Evolutionary conservation across 2,329 filamentous ascomycete genomes (phyloP).

Genomic region (Aspergillus vadensis): DNA sequence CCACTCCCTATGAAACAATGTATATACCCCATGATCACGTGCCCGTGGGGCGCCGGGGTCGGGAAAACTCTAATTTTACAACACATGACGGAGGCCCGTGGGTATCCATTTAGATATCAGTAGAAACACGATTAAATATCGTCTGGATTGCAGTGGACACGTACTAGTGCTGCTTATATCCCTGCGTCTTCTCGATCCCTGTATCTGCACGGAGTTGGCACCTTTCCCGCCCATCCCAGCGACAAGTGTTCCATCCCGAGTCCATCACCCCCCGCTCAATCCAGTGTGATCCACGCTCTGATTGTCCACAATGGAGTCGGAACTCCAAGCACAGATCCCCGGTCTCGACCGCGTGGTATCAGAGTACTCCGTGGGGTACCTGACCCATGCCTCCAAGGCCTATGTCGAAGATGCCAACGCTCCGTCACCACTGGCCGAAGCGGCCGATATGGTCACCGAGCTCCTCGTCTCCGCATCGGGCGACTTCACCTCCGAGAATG

Average conservation of each 20-base stretch:
- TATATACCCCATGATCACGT: too few species aligned
- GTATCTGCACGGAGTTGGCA: not conserved
- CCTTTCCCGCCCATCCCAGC: not conserved
- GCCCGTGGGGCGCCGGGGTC: not conserved
- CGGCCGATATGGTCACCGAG: constrained; percentile 80
- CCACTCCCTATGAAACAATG: too few species aligned
- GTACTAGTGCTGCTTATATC: not conserved
- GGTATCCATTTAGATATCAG: not conserved
- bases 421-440: constrained; percentile 79
- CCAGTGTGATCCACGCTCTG: too few species aligned
- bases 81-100: not conserved
- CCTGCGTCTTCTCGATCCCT: not conserved
- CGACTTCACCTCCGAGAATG: constrained; percentile 69
- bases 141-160: not conserved
- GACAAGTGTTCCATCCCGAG: not conserved
- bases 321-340: constrained; percentile 81
- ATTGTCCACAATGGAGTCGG: constrained; percentile 69
- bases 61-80: not conserved
- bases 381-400: constrained; percentile 86
- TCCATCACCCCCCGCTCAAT: too few species aligned
- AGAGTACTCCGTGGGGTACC: constrained; percentile 90
- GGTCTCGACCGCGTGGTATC: constrained; percentile 86
- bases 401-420: constrained; percentile 72
- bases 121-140: not conserved
- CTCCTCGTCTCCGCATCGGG: constrained; percentile 92